These are phyloP conservation scores for Pulicaria dysenterica DNA, from an alignment of 129 eudicot species.

Conservation along the genomic window DNA sequence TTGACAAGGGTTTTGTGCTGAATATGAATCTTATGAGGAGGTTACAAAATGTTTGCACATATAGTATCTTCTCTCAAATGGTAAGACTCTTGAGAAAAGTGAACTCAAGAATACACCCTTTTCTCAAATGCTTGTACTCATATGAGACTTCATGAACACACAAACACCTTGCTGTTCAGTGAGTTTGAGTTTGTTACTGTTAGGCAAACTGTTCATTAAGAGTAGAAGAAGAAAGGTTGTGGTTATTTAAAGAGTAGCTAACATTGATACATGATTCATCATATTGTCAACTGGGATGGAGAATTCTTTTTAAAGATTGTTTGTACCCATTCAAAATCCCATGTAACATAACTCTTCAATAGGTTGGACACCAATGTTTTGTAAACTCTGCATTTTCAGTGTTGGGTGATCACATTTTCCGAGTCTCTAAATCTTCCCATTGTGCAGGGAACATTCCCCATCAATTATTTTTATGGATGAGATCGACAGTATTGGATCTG, in stretches of 20 bases:
- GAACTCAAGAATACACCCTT: background rate
- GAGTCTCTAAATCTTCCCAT: conserved; percentile 1
- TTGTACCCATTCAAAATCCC: background rate
- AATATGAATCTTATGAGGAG: background rate
- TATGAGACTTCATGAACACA: no score
- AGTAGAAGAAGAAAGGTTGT: no score
- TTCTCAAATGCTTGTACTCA: no score
- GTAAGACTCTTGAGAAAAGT: background rate
- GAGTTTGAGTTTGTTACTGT: no score
- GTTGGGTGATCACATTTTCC: background rate
- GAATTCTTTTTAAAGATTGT: background rate
- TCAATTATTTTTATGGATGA: conserved; percentile 97
- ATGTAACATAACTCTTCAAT: no score
- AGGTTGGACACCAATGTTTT: background rate
- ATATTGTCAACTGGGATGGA: conserved; percentile 6
- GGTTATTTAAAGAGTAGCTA: no score
- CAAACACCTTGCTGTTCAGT: no score
- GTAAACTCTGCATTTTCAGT: conserved; percentile 1
- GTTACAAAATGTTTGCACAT: background rate
- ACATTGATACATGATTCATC: background rate
- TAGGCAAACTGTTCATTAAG: no score
- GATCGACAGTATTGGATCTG: conserved; percentile 92
- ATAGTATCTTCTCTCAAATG: background rate
- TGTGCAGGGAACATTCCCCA: conserved; percentile 83
- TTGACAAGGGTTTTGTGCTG: background rate